Conservation (phyloP, 768 basidiomycete species). For the Kwoniella dejecticola region DNA sequence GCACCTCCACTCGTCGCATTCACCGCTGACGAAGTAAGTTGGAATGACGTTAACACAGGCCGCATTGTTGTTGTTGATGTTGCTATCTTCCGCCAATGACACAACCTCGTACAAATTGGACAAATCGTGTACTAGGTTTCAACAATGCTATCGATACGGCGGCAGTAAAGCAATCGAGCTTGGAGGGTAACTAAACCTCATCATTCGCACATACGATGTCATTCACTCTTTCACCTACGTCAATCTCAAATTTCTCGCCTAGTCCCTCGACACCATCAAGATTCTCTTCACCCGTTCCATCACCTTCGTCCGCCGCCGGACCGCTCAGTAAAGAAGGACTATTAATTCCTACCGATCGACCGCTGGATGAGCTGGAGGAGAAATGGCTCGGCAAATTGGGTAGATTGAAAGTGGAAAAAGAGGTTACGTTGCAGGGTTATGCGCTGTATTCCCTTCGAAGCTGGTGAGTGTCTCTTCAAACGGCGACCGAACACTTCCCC, state of each 20-base stretch:
- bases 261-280: constrained; percentile 9
- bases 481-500: no score
- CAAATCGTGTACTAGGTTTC: no score
- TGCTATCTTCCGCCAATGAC: no score
- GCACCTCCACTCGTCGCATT: no score
- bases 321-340: constrained; percentile 10
- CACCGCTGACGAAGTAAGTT: no score
- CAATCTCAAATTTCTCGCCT: constrained; percentile 18
- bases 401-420: constrained; percentile 33
- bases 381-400: constrained; percentile 41
- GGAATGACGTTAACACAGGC: no score
- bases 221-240: constrained; percentile 16
- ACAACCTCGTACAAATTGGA: no score
- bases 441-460: constrained; percentile 41
- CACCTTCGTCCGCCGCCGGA: neutral
- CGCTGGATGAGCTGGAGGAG: constrained; percentile 36
- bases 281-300: constrained; percentile 8
- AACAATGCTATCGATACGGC: neutral
- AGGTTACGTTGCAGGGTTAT: constrained; percentile 40
- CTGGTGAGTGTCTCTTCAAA: constrained; percentile 32
- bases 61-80: no score
- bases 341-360: constrained; percentile 46
- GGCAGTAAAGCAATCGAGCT: neutral
- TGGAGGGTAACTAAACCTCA: neutral
- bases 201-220: constrained; percentile 11